Base-by-base conservation (phyloP, 352 stramenopile genomes). In the Phytophthora megakarya region DNA sequence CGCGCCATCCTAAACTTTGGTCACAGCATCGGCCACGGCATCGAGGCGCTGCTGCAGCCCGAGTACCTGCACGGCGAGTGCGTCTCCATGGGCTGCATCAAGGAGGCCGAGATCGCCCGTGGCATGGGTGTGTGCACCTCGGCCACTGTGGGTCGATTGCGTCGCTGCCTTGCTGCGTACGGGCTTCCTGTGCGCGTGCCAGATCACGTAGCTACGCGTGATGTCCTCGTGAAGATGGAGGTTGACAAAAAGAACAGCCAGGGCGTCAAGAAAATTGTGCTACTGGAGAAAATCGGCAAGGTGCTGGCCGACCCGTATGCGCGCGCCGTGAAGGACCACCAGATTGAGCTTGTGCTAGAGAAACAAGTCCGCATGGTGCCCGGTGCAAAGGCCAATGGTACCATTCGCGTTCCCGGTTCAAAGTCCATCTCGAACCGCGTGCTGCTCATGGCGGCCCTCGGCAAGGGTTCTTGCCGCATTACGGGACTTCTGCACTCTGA, bases 361-460 rank as follows among this genome's bases (percentile, higher is more conserved):
- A 89, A 88, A 45, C 81, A 90, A 52, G 75, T 90, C 26, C 62
- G 73, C 18, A 80, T 93, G 74, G 67, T 88, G 55, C 77, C 80
- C 15, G 78, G 80, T 1, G 25, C 57, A 4, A 58, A 61, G 15
- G 80, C 84, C 12, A 61, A 77, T n/a, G 86, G 86, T 23, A 61
- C 51, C n/a, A 86, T 94, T 51, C 78, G 81, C 19, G 85, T 99
- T 33, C 97, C 97, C 6, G 96, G 97, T 47, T 98, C 93, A 51
- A 99, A 99, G 76, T 98, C 93, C n/a, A 91, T 99, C 42, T 98
- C 93, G 46, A 99, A 99, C 78, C 92, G 97, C 18, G 97, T 97
- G 56, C 75, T 99, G 37, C 81, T 99, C 21, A 86, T 99, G 60
- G 94, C 97, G 0, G 96, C 96, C 16, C 80, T 99, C 12, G 95